Base-by-base conservation (phyloP, 1,284 basidiomycete species). In the Termitomyces sp. region DNA sequence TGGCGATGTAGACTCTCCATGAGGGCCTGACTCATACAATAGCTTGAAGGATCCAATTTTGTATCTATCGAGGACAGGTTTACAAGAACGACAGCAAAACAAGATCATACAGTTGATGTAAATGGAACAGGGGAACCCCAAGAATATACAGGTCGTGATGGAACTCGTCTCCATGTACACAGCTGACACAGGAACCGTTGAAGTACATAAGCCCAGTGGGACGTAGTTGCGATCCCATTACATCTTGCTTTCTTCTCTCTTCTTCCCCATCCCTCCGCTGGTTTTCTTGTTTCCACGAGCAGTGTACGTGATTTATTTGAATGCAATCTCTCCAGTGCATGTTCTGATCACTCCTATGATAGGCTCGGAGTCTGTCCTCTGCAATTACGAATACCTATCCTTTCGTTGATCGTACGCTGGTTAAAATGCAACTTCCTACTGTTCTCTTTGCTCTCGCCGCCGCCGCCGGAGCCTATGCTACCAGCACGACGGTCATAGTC, bases 401-500 rank as follows among this genome's bases (percentile, higher is more conserved):
- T 19, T 46, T 21, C 13, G 13, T 47, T 15, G 6, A 31, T 39
- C 57, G 17, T 34, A 24, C 53, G 45, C 51, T 39, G 9, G 42
- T 30, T 34, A 77, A 69, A 63, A 83, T 83, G 81, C 77, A 70
- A 67, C 78, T 78, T 72, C 75, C 76, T 61, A 57, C 76, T 26
- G 50, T 53, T 49, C 8, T 57, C 33, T 30, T 56, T 50, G 57
- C 48, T 36, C 43, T 58, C 38, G 46, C 53, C 15, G 13, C 73
- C 61, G 70, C 73, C 57, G 70, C 49, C 36, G 41, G 58, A 30
- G 61, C 57, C 30, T 64, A 51, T 31, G 65, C 66, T 47, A 60
- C 59, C 7, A 45, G 61, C 33, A 45, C 61, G 19, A 34, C 17
- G 4, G 64, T 71, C 40, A 49, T 52, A n/a, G 70, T 72, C 41